Base-by-base conservation (phyloP, 2,329 filamentous ascomycete genomes). In the Colletotrichum musicola region DNA sequence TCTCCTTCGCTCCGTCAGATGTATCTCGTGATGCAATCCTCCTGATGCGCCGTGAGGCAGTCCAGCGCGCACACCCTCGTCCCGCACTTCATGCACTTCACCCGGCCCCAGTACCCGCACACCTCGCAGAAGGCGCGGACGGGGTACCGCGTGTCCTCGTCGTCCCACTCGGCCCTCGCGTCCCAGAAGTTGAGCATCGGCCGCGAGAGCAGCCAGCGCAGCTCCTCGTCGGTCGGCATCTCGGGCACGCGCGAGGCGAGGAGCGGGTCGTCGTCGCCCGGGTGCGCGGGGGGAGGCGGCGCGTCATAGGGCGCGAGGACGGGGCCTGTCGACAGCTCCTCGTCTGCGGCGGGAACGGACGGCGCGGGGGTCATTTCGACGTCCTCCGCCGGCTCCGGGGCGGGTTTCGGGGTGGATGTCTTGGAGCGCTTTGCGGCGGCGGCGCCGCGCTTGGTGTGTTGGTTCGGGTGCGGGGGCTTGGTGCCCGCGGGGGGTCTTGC, bases 61-160 rank as follows among this genome's bases (percentile, higher is more conserved):
- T 93, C 90, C 72, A 95, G 78, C 46, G 92, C 92, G 77, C 93
- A 95, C n/a, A 93, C 89, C 74, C 90, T 85, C 53, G 87, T 88
- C n/a, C 92, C 92, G 79, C 93, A 95, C 81, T 92, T 93, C 77
- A 90, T 86, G 80, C 93, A 95, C 78, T 86, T 87, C 53, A 93
- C 90, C 47, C 90, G 83, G 2, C 92, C 93, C 92, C 93, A 95
- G 79, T 94, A 95, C 14, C 93, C 93, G 76, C 93, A 95, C 38
- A 94, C 89, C 76, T 91, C 91, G 79, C 93, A 95, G 77, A 95
- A 95, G 42, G 83, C 81, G 68, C 92, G 84, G 54, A 82, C 82
- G 2, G 91, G 90, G 71, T 89, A 89, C 74, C 75, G 78, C 14
- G 72, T 73, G 53, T 79, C 81, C 44, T 80, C 80, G 9, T 77